Evolutionary conservation across 2,329 filamentous ascomycete species (phyloP).

Genomic region (Trichoderma gracile): DNA sequence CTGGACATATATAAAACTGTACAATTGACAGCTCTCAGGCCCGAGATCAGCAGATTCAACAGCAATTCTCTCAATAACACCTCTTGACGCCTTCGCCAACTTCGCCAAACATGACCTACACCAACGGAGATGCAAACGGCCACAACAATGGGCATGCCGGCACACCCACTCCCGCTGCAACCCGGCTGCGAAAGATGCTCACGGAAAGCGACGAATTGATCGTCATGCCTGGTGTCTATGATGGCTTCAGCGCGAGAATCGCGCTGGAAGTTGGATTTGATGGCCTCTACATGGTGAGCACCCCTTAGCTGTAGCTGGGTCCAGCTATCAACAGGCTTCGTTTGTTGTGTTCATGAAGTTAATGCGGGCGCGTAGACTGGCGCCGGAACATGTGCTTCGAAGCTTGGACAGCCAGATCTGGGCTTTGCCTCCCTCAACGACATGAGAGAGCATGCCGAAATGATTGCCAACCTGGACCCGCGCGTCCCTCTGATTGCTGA

Average conservation of each 20-base stretch:
- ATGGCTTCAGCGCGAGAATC: conserved; percentile 66
- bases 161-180: conserved; percentile 33
- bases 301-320: too few relatives aligned
- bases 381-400: conserved; percentile 62
- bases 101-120: conserved; percentile 2
- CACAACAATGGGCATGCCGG: conserved; percentile 3
- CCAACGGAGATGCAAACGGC: conserved; percentile 15
- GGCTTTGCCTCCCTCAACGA: conserved; percentile 63
- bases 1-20: conserved; percentile 10
- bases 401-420: conserved; percentile 63
- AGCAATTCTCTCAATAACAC: not conserved
- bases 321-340: too few relatives aligned
- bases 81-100: not conserved
- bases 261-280: conserved; percentile 63
- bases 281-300: conserved; percentile 64
- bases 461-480: conserved; percentile 62
- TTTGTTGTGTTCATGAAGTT: not conserved
- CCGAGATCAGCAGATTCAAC: not conserved
- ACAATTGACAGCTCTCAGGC: not conserved
- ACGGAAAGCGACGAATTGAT: conserved; percentile 47
- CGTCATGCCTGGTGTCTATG: conserved; percentile 66
- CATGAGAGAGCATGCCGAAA: conserved; percentile 63
- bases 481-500: conserved; percentile 61
- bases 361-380: conserved; percentile 51
- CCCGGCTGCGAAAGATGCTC: conserved; percentile 46